A percentile compares a stretch with the other conserved stretches of the same genome.
Conservation (phyloP, 1,284 basidiomycete species). For the Trametes pubescens region DNA sequence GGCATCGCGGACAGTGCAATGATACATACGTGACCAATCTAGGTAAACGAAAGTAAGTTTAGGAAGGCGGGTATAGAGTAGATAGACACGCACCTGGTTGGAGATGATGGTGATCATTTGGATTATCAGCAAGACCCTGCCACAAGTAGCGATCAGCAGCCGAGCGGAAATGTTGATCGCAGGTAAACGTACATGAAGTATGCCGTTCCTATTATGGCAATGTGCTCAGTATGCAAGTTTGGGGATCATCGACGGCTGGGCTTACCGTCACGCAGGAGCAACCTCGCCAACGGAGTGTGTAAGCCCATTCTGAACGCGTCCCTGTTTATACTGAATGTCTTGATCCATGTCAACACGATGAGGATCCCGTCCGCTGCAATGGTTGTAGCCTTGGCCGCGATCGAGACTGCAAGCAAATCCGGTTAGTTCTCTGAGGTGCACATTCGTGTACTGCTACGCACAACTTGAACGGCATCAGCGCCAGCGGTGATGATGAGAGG, state of each 20-base stretch:
- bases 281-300: constrained; percentile 14
- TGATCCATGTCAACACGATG: constrained; percentile 23
- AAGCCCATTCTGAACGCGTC: constrained; percentile 5
- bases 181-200: constrained; percentile 21
- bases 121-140: constrained; percentile 16
- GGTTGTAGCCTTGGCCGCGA: constrained; percentile 13
- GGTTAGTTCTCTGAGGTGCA: neutral
- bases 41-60: neutral
- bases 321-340: constrained; percentile 15
- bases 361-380: constrained; percentile 22
- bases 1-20: neutral
- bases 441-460: neutral
- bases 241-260: neutral
- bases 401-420: constrained; percentile 3
- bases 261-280: constrained; percentile 27
- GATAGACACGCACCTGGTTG: constrained; percentile 2
- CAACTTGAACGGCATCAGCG: neutral
- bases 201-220: constrained; percentile 11
- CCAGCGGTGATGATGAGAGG: neutral
- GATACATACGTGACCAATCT: constrained; percentile 19
- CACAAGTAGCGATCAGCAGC: neutral
- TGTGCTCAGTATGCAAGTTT: no score
- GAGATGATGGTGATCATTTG: constrained; percentile 20
- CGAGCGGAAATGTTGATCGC: neutral
- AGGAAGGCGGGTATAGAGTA: neutral